These are phyloP conservation scores for Entophlyctis helioformis DNA, from an alignment of 192 early-diverging fungal species.

Conservation along the genomic window DNA sequence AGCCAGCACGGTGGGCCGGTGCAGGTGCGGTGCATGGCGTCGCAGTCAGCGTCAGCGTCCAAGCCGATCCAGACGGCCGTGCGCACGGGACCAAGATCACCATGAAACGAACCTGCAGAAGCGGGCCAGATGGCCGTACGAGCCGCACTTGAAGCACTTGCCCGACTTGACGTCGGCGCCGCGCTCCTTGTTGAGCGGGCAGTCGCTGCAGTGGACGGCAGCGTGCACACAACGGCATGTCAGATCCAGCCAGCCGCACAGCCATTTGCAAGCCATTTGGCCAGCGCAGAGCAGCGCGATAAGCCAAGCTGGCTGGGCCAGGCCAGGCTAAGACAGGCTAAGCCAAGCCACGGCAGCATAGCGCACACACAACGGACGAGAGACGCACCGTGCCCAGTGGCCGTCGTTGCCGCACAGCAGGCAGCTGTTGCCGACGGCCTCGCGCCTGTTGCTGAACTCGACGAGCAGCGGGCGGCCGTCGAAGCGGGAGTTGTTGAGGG, in stretches of 20 bases:
- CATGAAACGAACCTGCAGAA: slow-evolving; percentile 32
- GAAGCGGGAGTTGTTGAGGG: slow-evolving; percentile 28
- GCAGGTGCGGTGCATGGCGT: too few relatives aligned
- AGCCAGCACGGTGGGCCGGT: too few relatives aligned
- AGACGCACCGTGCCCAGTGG: slow-evolving; percentile 34
- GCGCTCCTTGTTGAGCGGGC: slow-evolving; percentile 32
- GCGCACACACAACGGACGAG: too few relatives aligned
- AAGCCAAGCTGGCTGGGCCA: too few relatives aligned
- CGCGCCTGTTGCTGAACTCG: slow-evolving; percentile 25
- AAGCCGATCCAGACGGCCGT: too few relatives aligned
- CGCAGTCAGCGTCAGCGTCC: too few relatives aligned
- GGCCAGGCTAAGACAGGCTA: too few relatives aligned
- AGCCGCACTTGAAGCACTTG: slow-evolving; percentile 44
- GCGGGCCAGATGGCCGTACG: slow-evolving; percentile 33
- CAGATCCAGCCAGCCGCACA: neutral
- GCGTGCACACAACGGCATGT: neutral
- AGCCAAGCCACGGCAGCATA: too few relatives aligned
- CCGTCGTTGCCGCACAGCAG: slow-evolving; percentile 32
- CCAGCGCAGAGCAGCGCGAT: too few relatives aligned
- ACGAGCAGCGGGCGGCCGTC: slow-evolving; percentile 28
- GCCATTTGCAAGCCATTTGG: too few relatives aligned
- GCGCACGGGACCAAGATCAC: too few relatives aligned
- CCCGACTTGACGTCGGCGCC: slow-evolving; percentile 37
- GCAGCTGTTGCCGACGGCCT: slow-evolving; percentile 12
- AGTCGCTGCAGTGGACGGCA: too few relatives aligned